A percentile compares a stretch with the other conserved stretches of the same genome.
phyloP scores from a whole-genome alignment of 164 flowering plant species.

The Vitis cinerea region DNA sequence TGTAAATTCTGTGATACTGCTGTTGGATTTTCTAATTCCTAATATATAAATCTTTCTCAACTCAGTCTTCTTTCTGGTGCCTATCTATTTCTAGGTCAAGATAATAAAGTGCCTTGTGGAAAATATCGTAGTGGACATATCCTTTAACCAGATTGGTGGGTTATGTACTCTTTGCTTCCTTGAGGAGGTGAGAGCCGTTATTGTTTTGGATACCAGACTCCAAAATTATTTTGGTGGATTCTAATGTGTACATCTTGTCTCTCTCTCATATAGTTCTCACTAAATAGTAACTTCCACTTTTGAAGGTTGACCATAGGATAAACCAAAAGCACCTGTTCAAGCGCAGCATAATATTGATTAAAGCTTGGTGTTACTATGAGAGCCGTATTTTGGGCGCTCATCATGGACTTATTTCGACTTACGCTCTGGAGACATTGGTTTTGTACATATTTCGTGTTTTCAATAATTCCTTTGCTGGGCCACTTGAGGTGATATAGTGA shows the following conservation, averaged over 20 bases:
- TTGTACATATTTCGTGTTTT: constrained; percentile 93
- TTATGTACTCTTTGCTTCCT: constrained; percentile 98
- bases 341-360: constrained; percentile 93
- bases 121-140: constrained; percentile 97
- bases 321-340: constrained; percentile 82
- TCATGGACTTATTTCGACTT: constrained; percentile 97
- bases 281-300: constrained; percentile 1
- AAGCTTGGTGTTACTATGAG: constrained; percentile 99
- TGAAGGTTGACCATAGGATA: constrained; percentile 85
- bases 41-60: not conserved
- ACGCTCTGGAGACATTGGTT: constrained; percentile 96
- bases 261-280: not conserved
- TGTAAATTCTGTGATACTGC: not conserved
- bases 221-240: not conserved
- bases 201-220: no score
- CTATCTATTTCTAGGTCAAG: constrained; percentile 66
- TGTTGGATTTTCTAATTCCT: not conserved
- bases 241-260: no score
- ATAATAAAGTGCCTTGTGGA: constrained; percentile 97
- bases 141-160: constrained; percentile 97
- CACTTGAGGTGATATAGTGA: constrained; percentile 70
- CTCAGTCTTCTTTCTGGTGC: not conserved
- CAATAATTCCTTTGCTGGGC: constrained; percentile 90
- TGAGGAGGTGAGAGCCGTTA: constrained; percentile 64
- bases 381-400: constrained; percentile 99